Evolutionary conservation across 1,139 yeast species (phyloP), one percentile per base, ranked within the genome.

Genomic region (Diutina mesorugosa): DNA sequence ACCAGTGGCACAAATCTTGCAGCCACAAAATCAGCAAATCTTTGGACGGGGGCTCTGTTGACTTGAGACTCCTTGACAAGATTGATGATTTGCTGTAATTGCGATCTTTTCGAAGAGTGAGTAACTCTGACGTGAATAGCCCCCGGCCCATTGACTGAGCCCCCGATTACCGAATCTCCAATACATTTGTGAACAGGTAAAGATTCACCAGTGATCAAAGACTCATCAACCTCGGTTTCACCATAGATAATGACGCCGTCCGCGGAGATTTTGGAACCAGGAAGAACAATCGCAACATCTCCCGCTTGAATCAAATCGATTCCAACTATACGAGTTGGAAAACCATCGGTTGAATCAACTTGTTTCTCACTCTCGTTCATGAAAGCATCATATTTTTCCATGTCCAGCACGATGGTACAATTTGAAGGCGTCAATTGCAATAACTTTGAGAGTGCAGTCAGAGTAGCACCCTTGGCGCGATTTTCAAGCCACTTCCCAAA

Each of bases 401-500:
- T 58, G 60, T 80, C 76, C 56, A 75, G 77, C 5, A 87, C 75
- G 45, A 90, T 83, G 0, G 78, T 73, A 63, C 98, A 91, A 7
- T 77, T 77, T 0, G 90, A 78, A 0, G 99, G 98, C 1, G 95
- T 81, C 58, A 93, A 73, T 3, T 93, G 84, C 54, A 95, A 77
- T 47, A 95, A 75, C 60, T 84, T 80, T 0, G 97, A 86, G 54
- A 95, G 76, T 0, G 98, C 96, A 1, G 89, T 80, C 0, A 97
- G 89, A 0, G 98, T 93, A 58, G 89, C 90, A 5, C 99, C 96
- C 66, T 93, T 90, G 2, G 99, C 99, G 62, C 80, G 84, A 68
- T 88, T 89, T 66, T 95, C 99, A 28, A 91, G 74, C 79, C 89
- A 87, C 69, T 93, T 91, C 3, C 99, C 99, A 55, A 90, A 73